Evolutionary conservation across 164 flowering plant genomes (phyloP), one percentile per base, ranked within the genome.

Genomic region (Kalanchoe fedtschenkoi): DNA sequence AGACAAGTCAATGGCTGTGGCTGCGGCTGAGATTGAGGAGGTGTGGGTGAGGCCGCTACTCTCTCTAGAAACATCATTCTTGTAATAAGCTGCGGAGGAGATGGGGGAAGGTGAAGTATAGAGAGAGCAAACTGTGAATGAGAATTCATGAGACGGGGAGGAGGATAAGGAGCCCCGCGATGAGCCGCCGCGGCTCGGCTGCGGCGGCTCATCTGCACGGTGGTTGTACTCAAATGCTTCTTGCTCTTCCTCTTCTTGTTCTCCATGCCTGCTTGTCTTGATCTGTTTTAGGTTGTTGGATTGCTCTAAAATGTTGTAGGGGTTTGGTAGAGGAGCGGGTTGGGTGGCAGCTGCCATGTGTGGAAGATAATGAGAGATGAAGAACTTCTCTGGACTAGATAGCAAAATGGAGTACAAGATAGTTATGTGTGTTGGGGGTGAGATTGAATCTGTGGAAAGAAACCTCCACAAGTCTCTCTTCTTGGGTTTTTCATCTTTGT

Each of bases 121-220:
- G 17, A 51, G 32, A 51, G 56, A 51, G 56, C 32, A 51, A 51
- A 51, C 56, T 41, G 96, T 81, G 88, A 91, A 91, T 71, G 96
- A 83, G 77, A 91, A 91, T 64, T 91, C 97, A 72, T 81, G 97
- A n/a, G 96, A 71, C 58, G 97, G 96, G 55, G 96, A 88, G 13
- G 91, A 76, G 42, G 93, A 70, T 11, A 88, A 28, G 19, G 95
- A 81, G 24, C 29, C 22, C 22, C 30, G 29, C 4, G 55, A 47
- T 15, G 56, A 51, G 56, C 32, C 56, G 56, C 32, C 56, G 33
- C 56, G 26, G 3, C 56, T 51, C 32, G 32, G 16, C 56, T 51
- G 32, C 9, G 56, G 56, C 17, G 56, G 32, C 56, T 26, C 56
- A 26, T 51, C 32, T 0, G 24, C 56, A 11, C 14, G 56, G 32